Evolutionary conservation across 768 basidiomycete genomes (phyloP).

Genomic region (Amanita muscaria): DNA sequence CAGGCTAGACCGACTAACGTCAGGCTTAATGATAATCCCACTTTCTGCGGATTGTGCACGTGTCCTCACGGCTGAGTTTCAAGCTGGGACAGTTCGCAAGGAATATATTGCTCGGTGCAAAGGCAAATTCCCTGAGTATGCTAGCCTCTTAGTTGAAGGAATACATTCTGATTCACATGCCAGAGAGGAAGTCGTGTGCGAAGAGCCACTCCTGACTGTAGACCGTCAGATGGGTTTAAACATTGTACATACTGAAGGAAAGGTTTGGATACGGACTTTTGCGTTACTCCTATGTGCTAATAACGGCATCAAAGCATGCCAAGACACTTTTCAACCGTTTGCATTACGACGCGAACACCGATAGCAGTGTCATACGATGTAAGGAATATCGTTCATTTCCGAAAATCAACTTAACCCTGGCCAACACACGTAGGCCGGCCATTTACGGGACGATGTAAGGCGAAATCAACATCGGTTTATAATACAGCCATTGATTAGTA

Average conservation of each 20-base stretch:
- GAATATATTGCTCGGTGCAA: constrained; percentile 86
- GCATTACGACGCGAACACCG: constrained; percentile 67
- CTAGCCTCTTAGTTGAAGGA: neutral
- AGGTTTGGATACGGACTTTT: constrained; percentile 44
- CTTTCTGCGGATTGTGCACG: constrained; percentile 62
- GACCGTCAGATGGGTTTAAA: constrained; percentile 97
- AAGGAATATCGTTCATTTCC: constrained; percentile 15
- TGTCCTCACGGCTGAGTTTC: constrained; percentile 71
- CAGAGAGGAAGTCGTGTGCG: constrained; percentile 76
- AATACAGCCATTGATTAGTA: constrained; percentile 2
- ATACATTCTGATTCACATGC: neutral
- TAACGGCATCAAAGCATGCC: constrained; percentile 45
- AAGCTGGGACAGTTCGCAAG: constrained; percentile 74
- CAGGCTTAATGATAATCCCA: constrained; percentile 91
- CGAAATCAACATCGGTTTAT: constrained; percentile 1
- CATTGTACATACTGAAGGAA: constrained; percentile 91
- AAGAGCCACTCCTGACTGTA: constrained; percentile 81
- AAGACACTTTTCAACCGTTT: constrained; percentile 83
- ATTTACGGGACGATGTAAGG: constrained; percentile 85
- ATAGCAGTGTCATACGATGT: constrained; percentile 88
- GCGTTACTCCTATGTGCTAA: neutral
- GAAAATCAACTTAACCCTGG: constrained; percentile 7
- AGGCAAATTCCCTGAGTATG: constrained; percentile 77
- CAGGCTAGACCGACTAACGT: constrained; percentile 87
- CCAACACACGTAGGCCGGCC: constrained; percentile 53